A percentile compares a stretch with the other conserved stretches of the same genome.
phyloP scores from a whole-genome alignment of 1,284 basidiomycete genomes.

The Tilletia setariae region DNA sequence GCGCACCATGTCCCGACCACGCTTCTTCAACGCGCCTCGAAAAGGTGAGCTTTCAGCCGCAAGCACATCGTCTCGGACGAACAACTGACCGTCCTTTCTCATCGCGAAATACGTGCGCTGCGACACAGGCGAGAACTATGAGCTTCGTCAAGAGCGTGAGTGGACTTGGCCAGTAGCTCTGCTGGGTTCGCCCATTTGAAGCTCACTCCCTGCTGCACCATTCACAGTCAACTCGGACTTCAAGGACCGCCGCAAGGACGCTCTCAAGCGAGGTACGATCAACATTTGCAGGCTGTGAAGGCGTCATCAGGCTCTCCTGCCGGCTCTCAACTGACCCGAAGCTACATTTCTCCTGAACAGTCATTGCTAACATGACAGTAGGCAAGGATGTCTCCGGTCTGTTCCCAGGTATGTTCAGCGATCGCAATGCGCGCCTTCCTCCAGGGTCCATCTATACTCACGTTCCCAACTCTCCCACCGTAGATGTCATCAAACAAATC shows the following conservation, averaged over 20 bases:
- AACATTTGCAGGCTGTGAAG: no score
- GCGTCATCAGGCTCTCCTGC: not conserved
- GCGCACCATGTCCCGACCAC: slow-evolving; percentile 44
- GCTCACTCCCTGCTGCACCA: slow-evolving; percentile 57
- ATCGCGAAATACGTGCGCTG: not conserved
- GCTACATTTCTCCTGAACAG: slow-evolving; percentile 13
- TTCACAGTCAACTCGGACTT: slow-evolving; percentile 81
- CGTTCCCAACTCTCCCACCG: not conserved
- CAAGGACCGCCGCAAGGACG: slow-evolving; percentile 91
- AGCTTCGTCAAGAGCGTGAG: slow-evolving; percentile 19
- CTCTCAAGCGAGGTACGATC: slow-evolving; percentile 72
- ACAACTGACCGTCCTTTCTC: no score
- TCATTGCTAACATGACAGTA: slow-evolving; percentile 82
- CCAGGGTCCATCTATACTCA: not conserved
- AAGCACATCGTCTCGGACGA: slow-evolving; percentile 14
- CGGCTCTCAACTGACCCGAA: no score
- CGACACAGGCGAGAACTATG: slow-evolving; percentile 19
- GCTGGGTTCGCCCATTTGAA: no score
- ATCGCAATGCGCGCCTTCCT: not conserved
- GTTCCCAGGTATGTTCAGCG: slow-evolving; percentile 58
- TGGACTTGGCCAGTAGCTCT: not conserved
- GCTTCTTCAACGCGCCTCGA: slow-evolving; percentile 54
- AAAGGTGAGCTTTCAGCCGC: slow-evolving; percentile 31
- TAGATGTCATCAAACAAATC: slow-evolving; percentile 97
- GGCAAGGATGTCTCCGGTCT: slow-evolving; percentile 93